These are phyloP conservation scores for Trichothecium sympodiale DNA, from an alignment of 2,329 filamentous ascomycete genomes.

Conservation along the genomic window DNA sequence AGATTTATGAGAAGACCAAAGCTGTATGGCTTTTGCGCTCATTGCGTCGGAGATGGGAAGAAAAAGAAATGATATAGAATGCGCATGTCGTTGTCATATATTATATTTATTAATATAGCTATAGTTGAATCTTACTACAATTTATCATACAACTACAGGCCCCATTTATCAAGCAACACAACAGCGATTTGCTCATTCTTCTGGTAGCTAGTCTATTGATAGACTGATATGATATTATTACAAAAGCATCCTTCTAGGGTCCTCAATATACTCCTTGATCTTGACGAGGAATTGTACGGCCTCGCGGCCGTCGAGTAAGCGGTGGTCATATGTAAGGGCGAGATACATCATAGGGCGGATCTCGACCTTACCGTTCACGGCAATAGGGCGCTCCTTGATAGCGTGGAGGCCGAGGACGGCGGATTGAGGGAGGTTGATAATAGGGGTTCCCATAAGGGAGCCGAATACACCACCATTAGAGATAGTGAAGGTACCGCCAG, in stretches of 20 bases:
- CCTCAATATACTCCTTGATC: constrained; percentile 96
- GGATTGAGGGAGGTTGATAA: constrained; percentile 94
- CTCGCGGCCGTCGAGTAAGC: constrained; percentile 87
- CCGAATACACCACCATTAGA: constrained; percentile 96
- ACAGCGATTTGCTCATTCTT: no score
- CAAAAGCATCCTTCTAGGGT: constrained; percentile 83
- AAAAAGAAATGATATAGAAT: no score
- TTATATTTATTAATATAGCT: no score
- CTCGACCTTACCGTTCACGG: constrained; percentile 86
- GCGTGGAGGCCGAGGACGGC: constrained; percentile 88
- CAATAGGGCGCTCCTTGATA: constrained; percentile 89
- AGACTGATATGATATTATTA: no score
- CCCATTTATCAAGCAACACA: no score
- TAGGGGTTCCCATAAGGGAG: constrained; percentile 92
- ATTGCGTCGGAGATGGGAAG: no score
- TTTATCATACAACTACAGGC: no score
- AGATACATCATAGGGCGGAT: constrained; percentile 99
- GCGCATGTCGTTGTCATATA: no score
- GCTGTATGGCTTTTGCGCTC: no score
- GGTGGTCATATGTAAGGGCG: constrained; percentile 94
- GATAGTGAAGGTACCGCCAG: constrained; percentile 95
- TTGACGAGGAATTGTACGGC: constrained; percentile 94
- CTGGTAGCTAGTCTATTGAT: no score
- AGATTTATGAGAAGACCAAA: no score
- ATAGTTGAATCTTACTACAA: no score